Evolutionary conservation across 1,284 basidiomycete genomes (phyloP).

Genomic region (Cutaneotrichosporon spelunceum): DNA sequence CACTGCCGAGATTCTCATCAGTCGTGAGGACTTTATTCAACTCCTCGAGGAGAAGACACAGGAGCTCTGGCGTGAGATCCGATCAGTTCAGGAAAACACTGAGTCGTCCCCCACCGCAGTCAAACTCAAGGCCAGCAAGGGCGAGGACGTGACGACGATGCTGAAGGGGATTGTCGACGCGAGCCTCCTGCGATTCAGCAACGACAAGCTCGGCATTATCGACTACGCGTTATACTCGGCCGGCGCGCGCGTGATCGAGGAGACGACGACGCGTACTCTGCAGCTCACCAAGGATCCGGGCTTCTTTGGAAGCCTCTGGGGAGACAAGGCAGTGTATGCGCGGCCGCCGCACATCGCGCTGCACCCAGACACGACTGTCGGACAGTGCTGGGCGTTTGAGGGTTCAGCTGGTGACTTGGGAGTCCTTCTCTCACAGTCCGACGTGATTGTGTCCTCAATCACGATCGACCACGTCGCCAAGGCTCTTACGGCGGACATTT

Average conservation of each 20-base stretch:
- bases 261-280: slow-evolving; percentile 72
- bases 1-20: slow-evolving; percentile 13
- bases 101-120: slow-evolving; percentile 37
- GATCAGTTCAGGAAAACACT: slow-evolving; percentile 39
- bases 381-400: slow-evolving; percentile 89
- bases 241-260: slow-evolving; percentile 76
- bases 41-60: slow-evolving; percentile 28
- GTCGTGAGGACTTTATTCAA: slow-evolving; percentile 35
- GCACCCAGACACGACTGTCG: slow-evolving; percentile 59
- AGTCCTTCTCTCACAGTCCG: slow-evolving; percentile 66
- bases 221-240: slow-evolving; percentile 84
- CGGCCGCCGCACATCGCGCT: slow-evolving; percentile 78
- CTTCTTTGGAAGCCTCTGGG: slow-evolving; percentile 26
- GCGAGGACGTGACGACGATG: slow-evolving; percentile 68
- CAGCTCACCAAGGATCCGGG: slow-evolving; percentile 48
- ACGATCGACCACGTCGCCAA: slow-evolving; percentile 82
- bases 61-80: slow-evolving; percentile 21
- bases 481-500: slow-evolving; percentile 72
- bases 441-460: slow-evolving; percentile 68
- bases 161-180: slow-evolving; percentile 70
- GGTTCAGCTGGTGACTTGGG: slow-evolving; percentile 76
- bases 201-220: slow-evolving; percentile 72
- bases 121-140: slow-evolving; percentile 70
- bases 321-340: slow-evolving; percentile 59
- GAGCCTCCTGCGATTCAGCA: slow-evolving; percentile 62